Evolutionary conservation across 768 basidiomycete genomes (phyloP), one percentile per base, ranked within the genome.

Genomic region (Pulveroboletus sp.): DNA sequence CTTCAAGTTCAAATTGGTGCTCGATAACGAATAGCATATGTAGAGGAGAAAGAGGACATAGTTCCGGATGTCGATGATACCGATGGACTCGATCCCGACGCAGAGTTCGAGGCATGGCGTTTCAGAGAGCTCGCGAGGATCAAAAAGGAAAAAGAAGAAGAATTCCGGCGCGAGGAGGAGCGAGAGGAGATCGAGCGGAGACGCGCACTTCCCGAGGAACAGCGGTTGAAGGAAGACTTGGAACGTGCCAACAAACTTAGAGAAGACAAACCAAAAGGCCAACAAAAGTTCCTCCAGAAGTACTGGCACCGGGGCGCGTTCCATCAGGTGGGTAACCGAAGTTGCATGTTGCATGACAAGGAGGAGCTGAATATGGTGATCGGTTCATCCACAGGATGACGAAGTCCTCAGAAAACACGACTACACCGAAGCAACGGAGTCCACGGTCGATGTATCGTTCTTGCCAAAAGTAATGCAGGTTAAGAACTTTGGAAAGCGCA

Each of bases 281-380:
- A 89, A 55, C 89, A 93, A 65, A 89, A 83, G 63, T 98, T 98
- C 71, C 69, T 98, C 55, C 93, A 98, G 67, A 98, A 96, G 70
- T 99, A 96, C 67, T 98, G 93, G 84, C 96, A 99, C 74, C 97
- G 95, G 70, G 96, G 96, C 60, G 96, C 95, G 52, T 99, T 98
- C 76, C 93, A 96, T 67, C 91, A 94, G 80, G 93, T 89, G 51
- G 30, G 77, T 63, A 10, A 37, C 39, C 52, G 38, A 17, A 12
- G 33, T 10, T 6, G 50, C 26, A 45, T 36, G 33, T 10, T 6
- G 50, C 26, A 45, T 36, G 38, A 39, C 33, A n/a, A 46, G 30
- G 37, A 51, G 11, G n/a, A 49, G 51, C 21, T 45, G 28, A 46
- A 32, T 46, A 36, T 35, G 47, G 18, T 68, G 43, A 66, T 44